Evolutionary conservation across 129 eudicot species (phyloP), one percentile per base, ranked within the genome.

Genomic region (Apium graveolens): DNA sequence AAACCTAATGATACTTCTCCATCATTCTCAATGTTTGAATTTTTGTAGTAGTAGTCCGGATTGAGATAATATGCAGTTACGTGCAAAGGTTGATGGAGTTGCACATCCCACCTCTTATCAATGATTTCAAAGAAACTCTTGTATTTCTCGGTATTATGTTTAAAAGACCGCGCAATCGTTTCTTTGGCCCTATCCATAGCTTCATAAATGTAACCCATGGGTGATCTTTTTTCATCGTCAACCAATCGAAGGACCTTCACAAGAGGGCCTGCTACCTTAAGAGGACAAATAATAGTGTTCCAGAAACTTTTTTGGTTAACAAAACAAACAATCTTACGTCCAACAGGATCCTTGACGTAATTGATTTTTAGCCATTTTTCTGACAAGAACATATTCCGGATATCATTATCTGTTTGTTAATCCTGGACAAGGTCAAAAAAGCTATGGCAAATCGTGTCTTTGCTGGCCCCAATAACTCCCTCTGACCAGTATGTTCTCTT

Each of bases 201-300:
- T 8, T 41, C 43, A 9, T 39, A 39, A 1, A 68, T 68, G 34
- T 68, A 68, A 7, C 86, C 77, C 81, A 77, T 86, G 0, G 83
- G 55, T 5, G 89, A 81, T 34, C 24, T 77, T 41, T 68, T 42
- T 80, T 39, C 76, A 1, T 80, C 80, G 43, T 80, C 73, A 46
- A 80, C 85, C 11, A 74, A 7, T 4, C 80, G 60, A 53, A 35
- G 73, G 35, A 81, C 83, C 3, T 48, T 20, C 4, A 86, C 82
- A 27, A 86, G 72, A 2, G 89, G 83, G 3, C 43, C 70, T 16
- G 66, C 74, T 9, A 75, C 55, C 45, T 76, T 87, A 20, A 80
- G 34, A 48, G 51, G 32, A 77, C 29, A 35, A 44, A 10, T 24
- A 20, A 82, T 75, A 76, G 71, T 49, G 18, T 49, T 70, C 81